A percentile compares a stretch with the other conserved stretches of the same genome.
These are phyloP conservation scores for Pseudocercospora pini-densiflorae DNA, from an alignment of 2,329 filamentous ascomycete species.

Conservation along the genomic window DNA sequence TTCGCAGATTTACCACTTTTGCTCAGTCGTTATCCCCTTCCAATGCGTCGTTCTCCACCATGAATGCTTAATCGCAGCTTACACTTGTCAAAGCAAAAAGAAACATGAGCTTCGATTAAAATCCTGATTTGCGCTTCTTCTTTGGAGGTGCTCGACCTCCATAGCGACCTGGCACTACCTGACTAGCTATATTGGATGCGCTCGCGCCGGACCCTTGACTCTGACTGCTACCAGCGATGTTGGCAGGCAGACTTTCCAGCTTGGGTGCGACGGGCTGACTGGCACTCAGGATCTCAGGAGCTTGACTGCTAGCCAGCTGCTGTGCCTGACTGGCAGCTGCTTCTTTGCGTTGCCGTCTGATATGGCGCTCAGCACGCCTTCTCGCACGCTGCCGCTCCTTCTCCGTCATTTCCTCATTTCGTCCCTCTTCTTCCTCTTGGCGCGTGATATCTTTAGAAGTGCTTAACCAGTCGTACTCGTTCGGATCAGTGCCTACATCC, in stretches of 20 bases:
- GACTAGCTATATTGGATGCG: slow-evolving; percentile 35
- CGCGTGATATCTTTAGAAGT: slow-evolving; percentile 35
- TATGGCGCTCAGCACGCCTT: slow-evolving; percentile 46
- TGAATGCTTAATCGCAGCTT: background rate
- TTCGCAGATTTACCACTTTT: background rate
- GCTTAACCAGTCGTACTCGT: slow-evolving; percentile 47
- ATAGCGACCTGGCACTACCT: slow-evolving; percentile 38
- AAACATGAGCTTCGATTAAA: slow-evolving; percentile 28
- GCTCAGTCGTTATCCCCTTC: too few relatives aligned
- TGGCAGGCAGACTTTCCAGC: slow-evolving; percentile 18
- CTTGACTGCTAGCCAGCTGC: slow-evolving; percentile 37
- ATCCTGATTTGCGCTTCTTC: slow-evolving; percentile 49
- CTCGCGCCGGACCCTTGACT: slow-evolving; percentile 7
- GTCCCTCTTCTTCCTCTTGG: slow-evolving; percentile 35
- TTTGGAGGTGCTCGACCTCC: slow-evolving; percentile 45
- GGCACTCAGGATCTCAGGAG: slow-evolving; percentile 35
- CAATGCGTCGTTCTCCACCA: too few relatives aligned
- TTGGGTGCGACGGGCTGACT: slow-evolving; percentile 32
- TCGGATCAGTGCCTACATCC: slow-evolving; percentile 44
- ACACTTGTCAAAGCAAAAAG: background rate
- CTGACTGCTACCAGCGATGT: slow-evolving; percentile 31
- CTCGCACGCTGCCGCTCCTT: slow-evolving; percentile 43
- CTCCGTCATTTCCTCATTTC: slow-evolving; percentile 43
- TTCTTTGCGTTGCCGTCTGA: slow-evolving; percentile 48
- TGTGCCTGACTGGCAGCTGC: slow-evolving; percentile 34